Percentiles rank a stretch among this genome's conserved stretches.
Evolutionary conservation across 495 filamentous ascomycete species (phyloP).

Genomic region (Hypomontagnella monticulosa): DNA sequence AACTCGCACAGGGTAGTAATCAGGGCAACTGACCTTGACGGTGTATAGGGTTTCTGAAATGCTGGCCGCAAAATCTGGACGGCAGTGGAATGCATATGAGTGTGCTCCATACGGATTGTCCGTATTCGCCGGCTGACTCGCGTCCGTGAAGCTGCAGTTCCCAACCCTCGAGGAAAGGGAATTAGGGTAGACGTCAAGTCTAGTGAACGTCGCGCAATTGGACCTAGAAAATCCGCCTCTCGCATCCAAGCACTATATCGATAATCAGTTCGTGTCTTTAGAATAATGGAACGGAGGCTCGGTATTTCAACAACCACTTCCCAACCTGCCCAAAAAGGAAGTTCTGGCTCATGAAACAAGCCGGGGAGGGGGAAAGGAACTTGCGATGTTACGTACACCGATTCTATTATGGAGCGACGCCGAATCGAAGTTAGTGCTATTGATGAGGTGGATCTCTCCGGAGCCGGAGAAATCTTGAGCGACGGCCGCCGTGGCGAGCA

Average conservation of each 20-base stretch:
- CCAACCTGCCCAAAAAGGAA: too few relatives aligned
- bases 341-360: too few relatives aligned
- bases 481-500: conserved; percentile 3
- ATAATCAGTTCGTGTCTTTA: too few relatives aligned
- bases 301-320: too few relatives aligned
- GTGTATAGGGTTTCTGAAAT: conserved; percentile 43
- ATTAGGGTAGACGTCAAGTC: conserved; percentile 32
- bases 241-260: conserved; percentile 40
- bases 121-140: conserved; percentile 42
- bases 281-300: too few relatives aligned
- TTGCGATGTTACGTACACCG: conserved; percentile 19
- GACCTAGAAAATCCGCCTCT: conserved; percentile 31
- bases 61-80: neutral
- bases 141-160: conserved; percentile 48
- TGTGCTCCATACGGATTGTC: conserved; percentile 48
- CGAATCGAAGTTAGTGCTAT: conserved; percentile 27
- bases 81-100: conserved; percentile 44
- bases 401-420: conserved; percentile 35
- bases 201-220: conserved; percentile 49
- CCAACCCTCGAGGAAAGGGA: conserved; percentile 43
- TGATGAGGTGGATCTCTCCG: conserved; percentile 46
- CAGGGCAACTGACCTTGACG: conserved; percentile 28
- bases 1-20: neutral
- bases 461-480: conserved; percentile 41
- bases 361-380: too few relatives aligned